Base-by-base conservation (phyloP, 202 grass and related monocot genomes). In the Setaria viridis region DNA sequence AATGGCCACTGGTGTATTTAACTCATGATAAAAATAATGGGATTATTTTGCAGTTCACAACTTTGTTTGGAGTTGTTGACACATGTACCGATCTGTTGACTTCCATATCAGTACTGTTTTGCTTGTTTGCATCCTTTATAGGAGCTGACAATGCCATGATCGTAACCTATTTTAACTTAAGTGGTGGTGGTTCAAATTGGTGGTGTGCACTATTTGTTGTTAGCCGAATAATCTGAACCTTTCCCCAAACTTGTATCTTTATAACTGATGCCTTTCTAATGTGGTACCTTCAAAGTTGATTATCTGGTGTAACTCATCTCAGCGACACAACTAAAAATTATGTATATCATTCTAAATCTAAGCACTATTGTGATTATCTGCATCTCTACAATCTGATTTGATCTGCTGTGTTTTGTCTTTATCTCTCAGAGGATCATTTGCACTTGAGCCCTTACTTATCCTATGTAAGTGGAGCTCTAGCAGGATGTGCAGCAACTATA, bases 391-490 rank as follows among this genome's bases (percentile, higher is more conserved):
- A 37, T 70, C 77, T 67, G 87, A 65, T 74, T 74, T 94, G 56
- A 73, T 82, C 1, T 79, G 54, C 77, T 90, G 5, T 53, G 82
- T 71, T 41, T 72, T 91, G 50, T 87, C 3, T 48, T 70, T 74
- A 33, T 68, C 91, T 64, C 19, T 17, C 90, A 96, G 93, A 99
- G 90, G 93, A 96, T 93, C 93, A 99, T 90, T 82, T 96, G 70
- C 86, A 94, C 72, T 65, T 99, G 80, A 99, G 88, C 65, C 97
- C 91, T 21, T 99, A 99, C 78, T 86, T 95, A 63, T 94, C 97
- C 56, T 99, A 96, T 80, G 79, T 99, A 85, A 99, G 97, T 78
- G 97, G 97, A 43, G 97, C 93, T 83, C 72, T 99, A 55, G 97
- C 93, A 49, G 97, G 97, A 88, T 96, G 90, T 88, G 82, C 85